Evolutionary conservation across 176 grass and related monocot genomes (phyloP), one percentile per base, ranked within the genome.

Genomic region (Pharus latifolius): DNA sequence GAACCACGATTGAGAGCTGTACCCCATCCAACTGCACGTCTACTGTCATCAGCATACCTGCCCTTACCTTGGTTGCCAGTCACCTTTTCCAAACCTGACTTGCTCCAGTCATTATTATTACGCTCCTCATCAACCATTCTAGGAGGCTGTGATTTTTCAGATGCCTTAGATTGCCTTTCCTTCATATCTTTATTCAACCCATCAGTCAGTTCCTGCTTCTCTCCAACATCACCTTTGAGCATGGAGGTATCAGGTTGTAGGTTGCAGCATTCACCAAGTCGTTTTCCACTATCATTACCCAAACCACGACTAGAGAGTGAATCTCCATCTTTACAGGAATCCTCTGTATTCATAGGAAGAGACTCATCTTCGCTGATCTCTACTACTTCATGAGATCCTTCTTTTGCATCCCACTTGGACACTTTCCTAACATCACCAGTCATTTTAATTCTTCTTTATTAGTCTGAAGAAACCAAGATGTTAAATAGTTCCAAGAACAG

Each of bases 321-420:
- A 72, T 72, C 35, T 7, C 18, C 60, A 70, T 65, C 67, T 33
- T 69, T 73, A 28, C 10, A 20, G 40, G 68, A 25, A 68, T 60
- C 65, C 58, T 48, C 48, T 19, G 29, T 74, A 58, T 65, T 85
- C 20, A 53, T 30, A 34, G 74, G 51, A 56, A 50, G 67, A 75
- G 76, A 83, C 22, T 78, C 73, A 31, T 70, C 77, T 82, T 92
- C 80, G 55, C 73, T 84, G 67, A 56, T 85, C 50, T 69, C 78
- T 63, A 71, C 82, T 52, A 63, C 27, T 52, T 72, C 82, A 79
- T 57, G 71, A 68, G 82, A 27, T 73, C 52, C 70, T 73, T 70
- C 60, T 49, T 26, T 65, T 12, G 62, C 17, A 56, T 92, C 90
- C 90, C 90, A 92, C 62, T 88, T 92, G 42, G 82, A 92, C 49